Conservation (phyloP, 495 filamentous ascomycete species). For the Xylaria grammica region DNA sequence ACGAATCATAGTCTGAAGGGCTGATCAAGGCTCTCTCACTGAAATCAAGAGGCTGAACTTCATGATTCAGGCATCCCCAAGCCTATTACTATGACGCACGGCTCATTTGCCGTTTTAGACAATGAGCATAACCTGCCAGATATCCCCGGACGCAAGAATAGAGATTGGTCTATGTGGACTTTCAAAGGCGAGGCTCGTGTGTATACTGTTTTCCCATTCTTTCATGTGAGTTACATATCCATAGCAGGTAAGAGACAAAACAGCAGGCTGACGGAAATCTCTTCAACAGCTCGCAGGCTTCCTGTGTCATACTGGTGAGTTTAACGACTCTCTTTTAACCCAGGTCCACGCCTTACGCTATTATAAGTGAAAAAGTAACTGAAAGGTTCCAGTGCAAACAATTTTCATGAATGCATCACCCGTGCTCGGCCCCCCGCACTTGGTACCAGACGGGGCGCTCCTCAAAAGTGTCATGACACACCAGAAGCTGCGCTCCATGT, state of each 20-base stretch:
- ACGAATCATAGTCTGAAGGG: too few relatives aligned
- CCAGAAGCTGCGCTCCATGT: conserved; percentile 26
- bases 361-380: too few relatives aligned
- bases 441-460: conserved; percentile 26
- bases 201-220: conserved; percentile 13
- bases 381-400: conserved; percentile 17
- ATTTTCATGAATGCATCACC: conserved; percentile 30
- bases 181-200: conserved; percentile 17
- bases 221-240: too few relatives aligned
- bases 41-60: too few relatives aligned
- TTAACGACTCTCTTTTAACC: too few relatives aligned
- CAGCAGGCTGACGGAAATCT: too few relatives aligned
- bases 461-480: conserved; percentile 26
- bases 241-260: too few relatives aligned
- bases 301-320: neutral
- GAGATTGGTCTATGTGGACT: conserved; percentile 21
- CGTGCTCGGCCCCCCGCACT: conserved; percentile 29
- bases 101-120: conserved; percentile 39
- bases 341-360: too few relatives aligned
- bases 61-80: conserved; percentile 36
- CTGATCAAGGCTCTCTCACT: too few relatives aligned
- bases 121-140: conserved; percentile 18
- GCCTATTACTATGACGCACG: conserved; percentile 44
- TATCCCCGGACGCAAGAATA: neutral
- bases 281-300: conserved; percentile 14